Base-by-base conservation (phyloP, 2,329 filamentous ascomycete species). In the Aspergillus candidus region DNA sequence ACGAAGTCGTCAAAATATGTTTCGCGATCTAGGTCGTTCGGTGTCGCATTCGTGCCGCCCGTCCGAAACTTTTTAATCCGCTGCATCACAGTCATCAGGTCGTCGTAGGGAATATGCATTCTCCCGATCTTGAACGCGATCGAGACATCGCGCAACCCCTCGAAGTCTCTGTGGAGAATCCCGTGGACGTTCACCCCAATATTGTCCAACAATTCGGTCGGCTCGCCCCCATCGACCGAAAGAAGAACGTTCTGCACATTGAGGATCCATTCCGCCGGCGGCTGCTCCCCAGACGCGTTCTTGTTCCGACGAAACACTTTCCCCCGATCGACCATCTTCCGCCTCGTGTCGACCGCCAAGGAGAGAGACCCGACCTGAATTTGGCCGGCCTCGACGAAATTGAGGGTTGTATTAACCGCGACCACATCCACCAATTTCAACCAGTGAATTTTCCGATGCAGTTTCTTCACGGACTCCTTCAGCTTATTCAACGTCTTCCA, bases 191-290 rank as follows among this genome's bases (percentile, higher is more conserved):
- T 97, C 47, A 97, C 72, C 3, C 86, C 85, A 47, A 87, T 82
- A 59, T 89, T 86, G 64, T 98, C 94, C 53, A 98, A 71, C 2
- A 98, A 72, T 65, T 98, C 91, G 44, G 88, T 82, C 1, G 89
- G 84, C 46, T 97, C 89, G 43, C 78, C 78, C 30, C 88, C 89
- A 45, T 94, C 83, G 1, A 88, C 82, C 0, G 88, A 94, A 58
- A 98, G 94, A 6, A 97, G 74, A 37, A 97, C 78, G 65, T 90
- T 96, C 48, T 88, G 82, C 40, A 91, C 68, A 6, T 85, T 85
- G 57, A 94, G 77, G 51, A 94, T 91, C 91, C 94, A 98, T 72
- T 98, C 94, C 2, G 90, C 91, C 32, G 93, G 89, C 37, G 79
- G 76, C 55, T 85, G 82, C 39, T 80, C 72, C 22, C 76, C 74